Conservation (phyloP, 768 basidiomycete species). For the Gloeostereum incarnatum region DNA sequence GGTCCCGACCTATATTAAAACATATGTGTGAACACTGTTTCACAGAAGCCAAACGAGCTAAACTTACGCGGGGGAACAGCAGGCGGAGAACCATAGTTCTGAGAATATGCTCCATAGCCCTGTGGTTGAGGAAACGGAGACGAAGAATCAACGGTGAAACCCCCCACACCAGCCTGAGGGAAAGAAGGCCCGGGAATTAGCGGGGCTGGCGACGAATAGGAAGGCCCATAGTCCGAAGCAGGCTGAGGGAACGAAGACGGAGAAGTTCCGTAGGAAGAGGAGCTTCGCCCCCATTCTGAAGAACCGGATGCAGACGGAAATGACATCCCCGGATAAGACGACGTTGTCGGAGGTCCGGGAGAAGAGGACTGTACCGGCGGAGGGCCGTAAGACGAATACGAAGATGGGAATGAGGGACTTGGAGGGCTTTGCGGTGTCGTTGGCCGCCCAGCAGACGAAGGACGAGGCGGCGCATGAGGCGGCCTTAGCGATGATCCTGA, state of each 20-base stretch:
- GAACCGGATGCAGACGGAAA: too few species aligned
- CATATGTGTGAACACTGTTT: too few species aligned
- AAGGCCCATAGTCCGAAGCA: neutral
- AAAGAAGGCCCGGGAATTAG: slow-evolving; percentile 2
- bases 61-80: slow-evolving; percentile 28
- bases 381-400: too few species aligned
- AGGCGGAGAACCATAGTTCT: slow-evolving; percentile 17
- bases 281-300: too few species aligned
- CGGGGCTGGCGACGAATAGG: slow-evolving; percentile 1
- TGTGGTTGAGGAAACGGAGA: too few species aligned
- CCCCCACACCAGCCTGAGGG: slow-evolving; percentile 10
- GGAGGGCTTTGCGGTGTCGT: slow-evolving; percentile 1
- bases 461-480: neutral
- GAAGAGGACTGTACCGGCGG: slow-evolving; percentile 6
- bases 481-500: neutral
- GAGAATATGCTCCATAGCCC: too few species aligned
- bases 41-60: slow-evolving; percentile 5
- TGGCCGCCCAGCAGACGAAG: neutral
- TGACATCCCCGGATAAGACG: slow-evolving; percentile 3
- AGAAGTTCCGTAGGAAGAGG: neutral
- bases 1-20: too few species aligned
- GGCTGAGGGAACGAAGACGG: neutral
- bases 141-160: too few species aligned
- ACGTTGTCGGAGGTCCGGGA: slow-evolving; percentile 5
- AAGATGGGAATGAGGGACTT: neutral